Percentiles rank a stretch among this genome's conserved stretches.
Evolutionary conservation across 1,284 basidiomycete species (phyloP).

Genomic region (Heterobasidion occidentale): DNA sequence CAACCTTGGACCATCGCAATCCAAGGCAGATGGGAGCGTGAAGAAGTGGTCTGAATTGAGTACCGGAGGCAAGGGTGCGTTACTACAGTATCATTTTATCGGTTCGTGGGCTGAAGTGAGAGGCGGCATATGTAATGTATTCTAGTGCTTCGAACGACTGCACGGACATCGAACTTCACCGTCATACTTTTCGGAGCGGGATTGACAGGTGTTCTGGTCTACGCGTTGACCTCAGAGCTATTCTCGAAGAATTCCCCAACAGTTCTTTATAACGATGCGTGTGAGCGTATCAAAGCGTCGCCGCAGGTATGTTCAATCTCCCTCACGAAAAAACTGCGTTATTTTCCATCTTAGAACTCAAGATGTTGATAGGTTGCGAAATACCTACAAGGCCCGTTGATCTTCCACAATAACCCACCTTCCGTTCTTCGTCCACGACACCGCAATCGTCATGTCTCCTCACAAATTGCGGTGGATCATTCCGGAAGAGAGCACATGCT

Average conservation of each 20-base stretch:
- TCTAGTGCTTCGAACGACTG: slow-evolving; percentile 72
- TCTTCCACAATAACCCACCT: slow-evolving; percentile 74
- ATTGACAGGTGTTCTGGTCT: slow-evolving; percentile 74
- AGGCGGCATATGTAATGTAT: neutral
- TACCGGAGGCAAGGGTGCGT: slow-evolving; percentile 75
- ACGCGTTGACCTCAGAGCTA: slow-evolving; percentile 81
- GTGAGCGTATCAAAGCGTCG: slow-evolving; percentile 75
- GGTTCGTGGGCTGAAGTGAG: neutral
- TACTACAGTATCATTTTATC: neutral
- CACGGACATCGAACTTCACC: slow-evolving; percentile 72
- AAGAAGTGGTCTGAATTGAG: slow-evolving; percentile 82
- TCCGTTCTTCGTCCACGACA: slow-evolving; percentile 64
- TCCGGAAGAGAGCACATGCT: slow-evolving; percentile 73
- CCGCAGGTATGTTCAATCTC: slow-evolving; percentile 40
- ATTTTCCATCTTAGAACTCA: neutral
- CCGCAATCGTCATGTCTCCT: slow-evolving; percentile 70
- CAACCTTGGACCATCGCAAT: slow-evolving; percentile 64
- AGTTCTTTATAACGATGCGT: slow-evolving; percentile 81
- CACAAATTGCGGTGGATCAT: slow-evolving; percentile 63
- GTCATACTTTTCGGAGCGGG: slow-evolving; percentile 83
- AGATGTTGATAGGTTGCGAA: slow-evolving; percentile 42
- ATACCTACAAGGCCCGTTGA: slow-evolving; percentile 55
- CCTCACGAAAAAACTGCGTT: neutral
- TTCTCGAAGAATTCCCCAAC: slow-evolving; percentile 92
- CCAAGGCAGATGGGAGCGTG: slow-evolving; percentile 44